phyloP scores from a whole-genome alignment of 306 rosid species.

The Prinsepia uniflora region DNA sequence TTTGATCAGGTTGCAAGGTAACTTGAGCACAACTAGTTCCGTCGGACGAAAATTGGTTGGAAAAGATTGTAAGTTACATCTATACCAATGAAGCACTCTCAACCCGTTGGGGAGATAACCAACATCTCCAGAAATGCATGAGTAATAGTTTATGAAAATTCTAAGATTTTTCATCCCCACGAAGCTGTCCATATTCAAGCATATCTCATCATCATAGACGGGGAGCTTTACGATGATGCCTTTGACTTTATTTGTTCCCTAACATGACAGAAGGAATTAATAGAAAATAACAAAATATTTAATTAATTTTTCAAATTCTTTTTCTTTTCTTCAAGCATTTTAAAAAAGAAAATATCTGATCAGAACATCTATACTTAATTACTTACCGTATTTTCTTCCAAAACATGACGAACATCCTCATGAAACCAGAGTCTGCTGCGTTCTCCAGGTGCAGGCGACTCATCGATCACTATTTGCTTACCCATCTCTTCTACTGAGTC shows the following conservation, averaged over 20 bases:
- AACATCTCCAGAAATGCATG: slow-evolving; percentile 19
- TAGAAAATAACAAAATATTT: slow-evolving; percentile 21
- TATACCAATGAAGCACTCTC: slow-evolving; percentile 33
- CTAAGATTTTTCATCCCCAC: slow-evolving; percentile 22
- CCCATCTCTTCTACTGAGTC: slow-evolving; percentile 40
- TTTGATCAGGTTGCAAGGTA: slow-evolving; percentile 21
- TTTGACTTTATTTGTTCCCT: background rate
- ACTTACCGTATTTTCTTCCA: background rate
- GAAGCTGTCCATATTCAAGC: slow-evolving; percentile 21
- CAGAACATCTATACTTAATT: background rate
- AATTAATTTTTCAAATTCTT: background rate
- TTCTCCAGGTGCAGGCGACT: slow-evolving; percentile 9
- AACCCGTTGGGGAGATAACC: slow-evolving; percentile 32
- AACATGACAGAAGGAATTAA: background rate
- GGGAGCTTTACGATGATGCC: background rate
- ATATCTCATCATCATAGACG: background rate
- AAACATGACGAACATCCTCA: slow-evolving; percentile 18
- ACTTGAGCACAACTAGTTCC: slow-evolving; percentile 26
- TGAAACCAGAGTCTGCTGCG: slow-evolving; percentile 32
- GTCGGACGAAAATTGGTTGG: too few relatives aligned
- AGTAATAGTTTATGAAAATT: slow-evolving; percentile 28
- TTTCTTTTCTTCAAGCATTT: too few relatives aligned
- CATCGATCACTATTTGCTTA: too few relatives aligned
- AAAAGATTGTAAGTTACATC: slow-evolving; percentile 21
- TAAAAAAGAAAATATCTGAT: background rate